Base-by-base conservation (phyloP, 2,329 filamentous ascomycete genomes). In the Lecanosticta acicola region DNA sequence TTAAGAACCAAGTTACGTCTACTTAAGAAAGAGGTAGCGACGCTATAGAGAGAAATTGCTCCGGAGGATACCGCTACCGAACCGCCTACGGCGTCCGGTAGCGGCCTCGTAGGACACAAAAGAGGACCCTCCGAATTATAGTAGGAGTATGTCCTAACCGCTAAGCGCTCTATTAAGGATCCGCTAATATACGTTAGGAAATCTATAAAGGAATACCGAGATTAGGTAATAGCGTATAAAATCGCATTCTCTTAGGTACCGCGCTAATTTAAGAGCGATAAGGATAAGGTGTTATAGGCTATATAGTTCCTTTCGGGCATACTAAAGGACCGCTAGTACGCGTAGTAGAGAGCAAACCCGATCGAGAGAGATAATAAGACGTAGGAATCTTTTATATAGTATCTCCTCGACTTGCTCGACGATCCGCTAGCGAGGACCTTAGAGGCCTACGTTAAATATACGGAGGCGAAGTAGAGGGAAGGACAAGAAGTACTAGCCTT, bases 101-200 rank as follows among this genome's bases (percentile, higher is more conserved):
- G 24, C 24, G 24, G n/a, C n/a, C n/a, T n/a, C n/a, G n/a, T n/a
- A n/a, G n/a, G n/a, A n/a, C n/a, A n/a, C n/a, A n/a, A n/a, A n/a
- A n/a, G n/a, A n/a, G n/a, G n/a, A n/a, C n/a, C n/a, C n/a, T n/a
- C n/a, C n/a, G n/a, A n/a, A n/a, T 29, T 29, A 29, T 29, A 29
- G 24, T 5, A 29, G 11, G 24, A 29, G 24, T 29, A 29, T 11
- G 24, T 11, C 11, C 24, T 29, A 29, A 11, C 16, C 8, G 33
- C n/a, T 5, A 35, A 35, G 33, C 33, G 33, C n/a, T n/a, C 16
- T 35, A 35, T 35, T 35, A 35, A 35, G 33, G 33, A n/a, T 8
- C 33, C 16, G 16, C n/a, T 18, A 14, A 35, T 14, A 14, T 35
- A 35, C 16, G 5, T 8, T n/a, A 18, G 33, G 5, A 35, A 35